phyloP scores from a whole-genome alignment of 2,329 filamentous ascomycete species.

The Tympanopsis confertula region DNA sequence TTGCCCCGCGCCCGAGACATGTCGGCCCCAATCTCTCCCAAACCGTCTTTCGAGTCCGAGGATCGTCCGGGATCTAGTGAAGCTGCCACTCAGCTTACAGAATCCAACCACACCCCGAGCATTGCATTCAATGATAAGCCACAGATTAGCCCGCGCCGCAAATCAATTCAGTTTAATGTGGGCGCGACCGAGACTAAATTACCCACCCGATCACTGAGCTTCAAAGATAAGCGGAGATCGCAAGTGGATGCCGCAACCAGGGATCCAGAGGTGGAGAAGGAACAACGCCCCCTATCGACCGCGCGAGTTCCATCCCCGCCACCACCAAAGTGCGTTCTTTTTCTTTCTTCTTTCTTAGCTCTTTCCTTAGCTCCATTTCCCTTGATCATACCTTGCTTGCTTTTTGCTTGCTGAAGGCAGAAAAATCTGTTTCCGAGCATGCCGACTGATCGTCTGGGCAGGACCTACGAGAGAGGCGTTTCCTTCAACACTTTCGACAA shows the following conservation, averaged over 20 bases:
- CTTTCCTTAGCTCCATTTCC: too few species aligned
- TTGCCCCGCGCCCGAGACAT: too few species aligned
- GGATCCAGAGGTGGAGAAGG: background rate
- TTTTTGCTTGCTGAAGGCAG: too few species aligned
- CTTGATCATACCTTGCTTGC: background rate
- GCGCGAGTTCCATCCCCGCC: background rate
- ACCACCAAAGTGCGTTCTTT: background rate
- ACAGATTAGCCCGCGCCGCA: background rate
- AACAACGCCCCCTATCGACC: background rate
- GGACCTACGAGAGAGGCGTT: slow-evolving; percentile 55
- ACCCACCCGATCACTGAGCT: background rate
- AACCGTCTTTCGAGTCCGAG: too few species aligned
- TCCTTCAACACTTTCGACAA: slow-evolving; percentile 67
- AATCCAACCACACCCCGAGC: too few species aligned
- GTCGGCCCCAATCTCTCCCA: too few species aligned
- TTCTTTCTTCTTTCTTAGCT: too few species aligned
- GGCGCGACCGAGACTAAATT: background rate
- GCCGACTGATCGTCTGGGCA: slow-evolving; percentile 14
- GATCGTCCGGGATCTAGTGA: too few species aligned
- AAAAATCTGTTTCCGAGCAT: too few species aligned
- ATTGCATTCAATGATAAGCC: too few species aligned
- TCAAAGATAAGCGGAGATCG: background rate
- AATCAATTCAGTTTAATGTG: background rate
- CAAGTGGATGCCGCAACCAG: background rate
- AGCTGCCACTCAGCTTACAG: too few species aligned